phyloP scores from a whole-genome alignment of 306 rosid species.

The Calophaca sinica region DNA sequence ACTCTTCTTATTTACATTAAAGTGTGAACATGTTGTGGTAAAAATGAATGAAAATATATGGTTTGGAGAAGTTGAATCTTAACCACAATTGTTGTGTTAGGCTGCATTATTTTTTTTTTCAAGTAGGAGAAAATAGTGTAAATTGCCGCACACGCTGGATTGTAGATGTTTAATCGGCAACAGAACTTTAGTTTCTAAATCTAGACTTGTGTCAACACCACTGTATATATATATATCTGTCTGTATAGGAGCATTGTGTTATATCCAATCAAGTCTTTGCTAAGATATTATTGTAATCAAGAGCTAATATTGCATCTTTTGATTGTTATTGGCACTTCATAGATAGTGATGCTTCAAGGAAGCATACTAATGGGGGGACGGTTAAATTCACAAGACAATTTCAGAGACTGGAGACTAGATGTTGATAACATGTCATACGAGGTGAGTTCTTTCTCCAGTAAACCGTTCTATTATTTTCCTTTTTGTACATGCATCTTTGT shows the following conservation, averaged over 20 bases:
- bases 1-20: neutral
- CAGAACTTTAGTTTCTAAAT: too few species aligned
- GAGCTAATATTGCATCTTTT: slow-evolving; percentile 31
- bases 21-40: too few species aligned
- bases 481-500: neutral
- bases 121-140: neutral
- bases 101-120: too few species aligned
- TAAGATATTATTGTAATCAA: slow-evolving; percentile 8
- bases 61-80: too few species aligned
- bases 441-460: slow-evolving; percentile 47
- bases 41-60: too few species aligned
- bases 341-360: slow-evolving; percentile 84
- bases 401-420: slow-evolving; percentile 89
- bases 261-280: slow-evolving; percentile 11
- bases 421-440: slow-evolving; percentile 96
- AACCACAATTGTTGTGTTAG: too few species aligned
- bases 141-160: neutral
- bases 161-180: neutral
- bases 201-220: neutral
- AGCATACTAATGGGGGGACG: slow-evolving; percentile 78
- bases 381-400: slow-evolving; percentile 65
- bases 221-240: too few species aligned
- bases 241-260: neutral
- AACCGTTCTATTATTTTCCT: neutral
- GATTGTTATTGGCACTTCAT: slow-evolving; percentile 43